Evolutionary conservation across 176 grass and related monocot genomes (phyloP).

Genomic region (Eremochloa ophiuroides): DNA sequence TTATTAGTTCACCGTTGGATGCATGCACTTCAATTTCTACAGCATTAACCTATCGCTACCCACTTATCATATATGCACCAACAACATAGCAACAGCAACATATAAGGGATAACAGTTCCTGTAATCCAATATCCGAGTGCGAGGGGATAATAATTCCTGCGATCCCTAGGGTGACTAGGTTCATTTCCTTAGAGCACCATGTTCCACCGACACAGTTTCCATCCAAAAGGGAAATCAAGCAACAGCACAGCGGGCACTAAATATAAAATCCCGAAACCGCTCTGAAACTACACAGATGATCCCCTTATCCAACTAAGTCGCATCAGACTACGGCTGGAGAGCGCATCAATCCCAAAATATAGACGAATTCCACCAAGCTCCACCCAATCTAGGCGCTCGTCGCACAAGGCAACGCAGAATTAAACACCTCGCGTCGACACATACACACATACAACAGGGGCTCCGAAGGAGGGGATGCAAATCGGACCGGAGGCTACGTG

Average conservation of each 20-base stretch:
- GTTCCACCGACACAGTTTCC: neutral
- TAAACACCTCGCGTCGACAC: neutral
- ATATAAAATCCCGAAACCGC: slow-evolving; percentile 13
- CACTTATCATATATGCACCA: neutral
- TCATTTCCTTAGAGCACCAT: neutral
- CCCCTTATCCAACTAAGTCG: neutral
- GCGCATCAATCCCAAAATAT: neutral
- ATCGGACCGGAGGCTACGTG: slow-evolving; percentile 48
- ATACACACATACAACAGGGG: neutral
- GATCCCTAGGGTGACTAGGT: neutral
- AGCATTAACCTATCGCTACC: neutral
- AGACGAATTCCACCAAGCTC: neutral
- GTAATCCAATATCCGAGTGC: neutral
- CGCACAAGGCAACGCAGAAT: neutral
- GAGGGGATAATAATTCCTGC: neutral
- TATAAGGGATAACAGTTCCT: neutral
- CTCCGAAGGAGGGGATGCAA: neutral
- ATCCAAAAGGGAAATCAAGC: neutral
- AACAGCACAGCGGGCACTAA: neutral
- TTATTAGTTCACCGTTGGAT: neutral
- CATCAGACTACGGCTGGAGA: neutral
- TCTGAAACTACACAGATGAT: neutral
- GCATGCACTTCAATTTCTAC: neutral
- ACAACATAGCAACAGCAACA: neutral
- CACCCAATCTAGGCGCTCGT: neutral